These are phyloP conservation scores for Medicago arabica DNA, from an alignment of 306 rosid species.

Conservation along the genomic window DNA sequence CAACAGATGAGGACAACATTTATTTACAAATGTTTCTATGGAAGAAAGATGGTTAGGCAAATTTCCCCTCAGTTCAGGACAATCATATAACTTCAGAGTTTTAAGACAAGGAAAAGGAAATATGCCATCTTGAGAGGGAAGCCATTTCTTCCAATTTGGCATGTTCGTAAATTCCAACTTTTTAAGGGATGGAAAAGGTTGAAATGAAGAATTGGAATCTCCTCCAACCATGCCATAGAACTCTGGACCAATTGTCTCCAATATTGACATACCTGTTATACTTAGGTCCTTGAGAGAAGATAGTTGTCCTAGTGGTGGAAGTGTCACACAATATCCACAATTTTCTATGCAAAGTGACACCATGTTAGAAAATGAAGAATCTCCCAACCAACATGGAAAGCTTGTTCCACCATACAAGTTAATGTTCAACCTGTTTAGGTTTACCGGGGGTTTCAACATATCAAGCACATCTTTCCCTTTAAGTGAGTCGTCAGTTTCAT, in stretches of 20 bases:
- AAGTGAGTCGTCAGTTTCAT: background rate
- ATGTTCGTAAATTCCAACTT: background rate
- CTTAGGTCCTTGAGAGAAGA: background rate
- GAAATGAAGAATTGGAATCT: background rate
- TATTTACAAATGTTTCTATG: background rate
- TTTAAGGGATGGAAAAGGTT: background rate
- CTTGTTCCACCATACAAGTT: background rate
- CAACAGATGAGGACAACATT: background rate
- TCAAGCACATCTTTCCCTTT: background rate
- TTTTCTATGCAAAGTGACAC: background rate
- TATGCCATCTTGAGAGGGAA: background rate
- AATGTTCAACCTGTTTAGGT: background rate
- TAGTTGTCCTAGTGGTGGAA: background rate
- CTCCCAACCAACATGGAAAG: background rate
- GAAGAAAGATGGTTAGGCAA: conserved; percentile 8
- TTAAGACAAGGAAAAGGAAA: conserved; percentile 13
- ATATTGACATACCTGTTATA: background rate
- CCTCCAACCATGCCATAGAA: background rate
- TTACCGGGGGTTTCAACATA: background rate
- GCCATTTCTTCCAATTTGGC: conserved; percentile 27
- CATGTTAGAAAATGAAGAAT: background rate
- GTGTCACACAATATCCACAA: background rate
- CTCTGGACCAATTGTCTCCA: background rate
- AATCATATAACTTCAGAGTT: rapidly evolving
- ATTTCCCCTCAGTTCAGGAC: conserved; percentile 1